phyloP scores from a whole-genome alignment of 306 rosid species.

The Rosa persica region DNA sequence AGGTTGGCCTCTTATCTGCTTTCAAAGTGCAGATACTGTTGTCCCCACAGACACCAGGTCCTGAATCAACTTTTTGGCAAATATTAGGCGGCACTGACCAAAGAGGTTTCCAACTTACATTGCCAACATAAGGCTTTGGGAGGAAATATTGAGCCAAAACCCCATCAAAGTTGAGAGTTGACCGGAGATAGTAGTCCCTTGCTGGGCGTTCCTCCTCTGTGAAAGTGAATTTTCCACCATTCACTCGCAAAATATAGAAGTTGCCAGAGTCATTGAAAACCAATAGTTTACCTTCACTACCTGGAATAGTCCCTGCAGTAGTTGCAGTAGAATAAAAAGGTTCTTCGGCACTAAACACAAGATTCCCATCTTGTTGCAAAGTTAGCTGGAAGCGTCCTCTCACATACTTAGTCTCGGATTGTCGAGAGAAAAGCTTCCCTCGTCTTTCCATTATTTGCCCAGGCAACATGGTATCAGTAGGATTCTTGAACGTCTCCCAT shows the following conservation, averaged over 20 bases:
- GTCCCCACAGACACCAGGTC: conserved; percentile 45
- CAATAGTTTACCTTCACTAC: conserved; percentile 29
- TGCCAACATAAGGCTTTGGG: conserved; percentile 25
- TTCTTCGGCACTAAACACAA: conserved; percentile 11
- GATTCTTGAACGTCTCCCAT: conserved; percentile 33
- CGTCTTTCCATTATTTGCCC: conserved; percentile 16
- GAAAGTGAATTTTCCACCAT: conserved; percentile 11
- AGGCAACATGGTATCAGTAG: conserved; percentile 40
- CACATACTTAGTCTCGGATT: conserved; percentile 28
- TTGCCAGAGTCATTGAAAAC: conserved; percentile 36
- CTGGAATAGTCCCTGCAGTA: neutral
- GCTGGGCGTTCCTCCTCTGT: neutral
- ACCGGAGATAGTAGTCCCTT: conserved; percentile 24
- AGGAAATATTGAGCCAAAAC: conserved; percentile 34
- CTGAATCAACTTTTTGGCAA: neutral
- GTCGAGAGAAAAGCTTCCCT: conserved; percentile 25
- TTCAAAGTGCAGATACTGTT: conserved; percentile 41
- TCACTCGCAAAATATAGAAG: conserved; percentile 30
- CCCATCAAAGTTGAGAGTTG: conserved; percentile 46
- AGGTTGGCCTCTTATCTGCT: conserved; percentile 22
- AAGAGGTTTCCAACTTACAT: neutral
- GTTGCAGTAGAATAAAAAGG: conserved; percentile 1
- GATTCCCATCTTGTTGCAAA: conserved; percentile 16
- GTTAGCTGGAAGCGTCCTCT: conserved; percentile 25
- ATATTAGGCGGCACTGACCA: neutral